Conservation (phyloP, 2,329 filamentous ascomycete species). For the Seiridium cupressi region DNA sequence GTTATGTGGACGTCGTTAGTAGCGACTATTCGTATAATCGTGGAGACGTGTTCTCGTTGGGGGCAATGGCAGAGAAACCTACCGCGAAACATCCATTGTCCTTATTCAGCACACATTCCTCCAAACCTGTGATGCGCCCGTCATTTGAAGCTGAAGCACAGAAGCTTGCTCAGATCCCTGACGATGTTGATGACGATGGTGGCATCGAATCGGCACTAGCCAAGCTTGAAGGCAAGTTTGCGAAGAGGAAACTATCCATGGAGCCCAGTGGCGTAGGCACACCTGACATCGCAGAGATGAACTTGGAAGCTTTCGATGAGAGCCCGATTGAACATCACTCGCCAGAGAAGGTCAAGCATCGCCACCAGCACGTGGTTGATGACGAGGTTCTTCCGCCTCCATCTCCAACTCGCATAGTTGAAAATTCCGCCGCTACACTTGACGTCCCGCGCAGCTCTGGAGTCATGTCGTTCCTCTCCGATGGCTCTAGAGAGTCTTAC, state of each 20-base stretch:
- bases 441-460: conserved; percentile 29
- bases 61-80: conserved; percentile 50
- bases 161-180: conserved; percentile 82
- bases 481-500: conserved; percentile 71
- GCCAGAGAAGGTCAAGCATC: conserved; percentile 44
- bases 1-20: conserved; percentile 43
- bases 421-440: conserved; percentile 10
- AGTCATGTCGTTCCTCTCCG: conserved; percentile 49
- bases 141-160: conserved; percentile 90
- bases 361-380: conserved; percentile 43
- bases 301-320: conserved; percentile 13
- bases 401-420: conserved; percentile 11
- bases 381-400: conserved; percentile 30
- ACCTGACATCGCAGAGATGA: conserved; percentile 17
- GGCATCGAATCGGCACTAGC: conserved; percentile 89
- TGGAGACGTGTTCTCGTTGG: conserved; percentile 54
- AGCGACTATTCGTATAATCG: conserved; percentile 40
- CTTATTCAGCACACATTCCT: conserved; percentile 60
- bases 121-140: conserved; percentile 60
- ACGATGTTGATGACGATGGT: conserved; percentile 75
- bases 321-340: conserved; percentile 23
- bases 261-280: conserved; percentile 27
- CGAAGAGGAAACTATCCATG: conserved; percentile 46
- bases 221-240: conserved; percentile 87
- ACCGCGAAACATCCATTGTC: conserved; percentile 47